Evolutionary conservation across 441 rosid genomes (phyloP).

Genomic region (Erysimum pusillum): DNA sequence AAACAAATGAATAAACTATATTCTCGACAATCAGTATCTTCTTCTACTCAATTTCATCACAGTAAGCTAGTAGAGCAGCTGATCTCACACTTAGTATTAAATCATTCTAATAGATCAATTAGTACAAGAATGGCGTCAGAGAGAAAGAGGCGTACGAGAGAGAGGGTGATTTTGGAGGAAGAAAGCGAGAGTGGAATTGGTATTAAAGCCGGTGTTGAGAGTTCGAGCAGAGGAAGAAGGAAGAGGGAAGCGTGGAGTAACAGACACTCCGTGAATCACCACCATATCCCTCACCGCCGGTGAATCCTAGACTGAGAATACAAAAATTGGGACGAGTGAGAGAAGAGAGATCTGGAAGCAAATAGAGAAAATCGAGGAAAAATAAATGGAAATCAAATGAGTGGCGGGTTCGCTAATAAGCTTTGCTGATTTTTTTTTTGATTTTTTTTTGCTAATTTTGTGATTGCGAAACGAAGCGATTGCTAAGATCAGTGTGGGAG

Average conservation of each 20-base stretch:
- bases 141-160: slow-evolving; percentile 59
- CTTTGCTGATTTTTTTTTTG: neutral
- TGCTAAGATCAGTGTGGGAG: slow-evolving; percentile 43
- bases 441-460: slow-evolving; percentile 9
- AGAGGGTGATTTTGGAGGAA: slow-evolving; percentile 54
- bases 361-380: neutral
- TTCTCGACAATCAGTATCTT: neutral
- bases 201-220: slow-evolving; percentile 47
- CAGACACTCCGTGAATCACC: slow-evolving; percentile 43
- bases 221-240: slow-evolving; percentile 39
- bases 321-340: neutral
- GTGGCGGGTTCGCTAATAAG: slow-evolving; percentile 35
- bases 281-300: slow-evolving; percentile 43
- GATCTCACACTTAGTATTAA: neutral
- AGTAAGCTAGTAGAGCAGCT: neutral
- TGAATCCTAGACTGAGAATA: neutral
- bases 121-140: slow-evolving; percentile 29
- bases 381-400: slow-evolving; percentile 37
- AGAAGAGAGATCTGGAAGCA: slow-evolving; percentile 21
- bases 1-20: neutral
- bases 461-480: slow-evolving; percentile 39
- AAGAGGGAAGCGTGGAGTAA: slow-evolving; percentile 48
- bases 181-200: slow-evolving; percentile 52
- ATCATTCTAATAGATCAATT: neutral
- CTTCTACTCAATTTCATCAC: slow-evolving; percentile 12